Base-by-base conservation (phyloP, 805 yeast genomes). In the Candida caryicola region DNA sequence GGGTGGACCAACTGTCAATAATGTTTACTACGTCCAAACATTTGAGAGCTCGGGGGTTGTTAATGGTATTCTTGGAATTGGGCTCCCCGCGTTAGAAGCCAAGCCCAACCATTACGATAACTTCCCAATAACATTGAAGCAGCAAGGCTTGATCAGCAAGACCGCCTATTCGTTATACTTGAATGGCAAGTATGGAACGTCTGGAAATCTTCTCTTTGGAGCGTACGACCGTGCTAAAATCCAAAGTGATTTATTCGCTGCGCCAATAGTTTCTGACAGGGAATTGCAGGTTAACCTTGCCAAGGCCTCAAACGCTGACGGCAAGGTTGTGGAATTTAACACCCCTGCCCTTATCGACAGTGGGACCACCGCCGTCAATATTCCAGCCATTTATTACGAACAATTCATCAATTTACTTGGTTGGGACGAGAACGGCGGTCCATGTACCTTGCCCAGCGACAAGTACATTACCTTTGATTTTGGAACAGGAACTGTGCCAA, bases 271-370 rank as follows among this genome's bases (percentile, higher is more conserved):
- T n/a, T n/a, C n/a, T n/a, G n/a, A n/a, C n/a, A n/a, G n/a, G n/a
- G n/a, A n/a, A n/a, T n/a, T n/a, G n/a, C n/a, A n/a, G n/a, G n/a
- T n/a, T n/a, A n/a, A n/a, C n/a, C n/a, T n/a, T n/a, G n/a, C n/a
- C n/a, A 40, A 15, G 5, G 19, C 28, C 10, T 32, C 40, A 2
- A 23, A 36, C 1, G 26, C 28, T 17, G 36, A 27, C 16, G 36
- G 40, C 7, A n/a, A 17, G 7, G 16, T 18, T 3, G 17, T 23
- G 7, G 23, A 19, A 23, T 14, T 31, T 23, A 50, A 44, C 27
- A 54, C 52, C 16, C 65, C 75, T 2, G 77, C 71, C 2, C 43
- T 76, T 6, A 54, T 80, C 29, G 85, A 81, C 55, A 71, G 81
- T 3, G 85, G 85, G 29, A 71, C 82, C 9, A 75, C 85, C 12